Evolutionary conservation across 306 rosid genomes (phyloP).

Genomic region (Citrullus amarus): DNA sequence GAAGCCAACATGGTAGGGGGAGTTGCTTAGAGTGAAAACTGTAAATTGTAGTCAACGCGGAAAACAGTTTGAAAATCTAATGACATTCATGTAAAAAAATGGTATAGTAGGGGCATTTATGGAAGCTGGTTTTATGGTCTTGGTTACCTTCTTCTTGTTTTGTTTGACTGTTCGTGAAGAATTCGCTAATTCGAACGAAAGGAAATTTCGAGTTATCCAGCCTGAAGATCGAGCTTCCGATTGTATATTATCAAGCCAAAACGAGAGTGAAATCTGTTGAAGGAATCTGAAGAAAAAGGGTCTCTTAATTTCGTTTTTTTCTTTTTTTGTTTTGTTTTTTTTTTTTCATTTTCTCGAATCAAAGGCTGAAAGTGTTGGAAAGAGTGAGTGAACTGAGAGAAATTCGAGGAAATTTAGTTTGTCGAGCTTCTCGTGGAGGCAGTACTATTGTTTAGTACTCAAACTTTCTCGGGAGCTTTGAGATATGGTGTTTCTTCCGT

Average conservation of each 20-base stretch:
- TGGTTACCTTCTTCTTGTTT: slow-evolving; percentile 3
- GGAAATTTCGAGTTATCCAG: neutral
- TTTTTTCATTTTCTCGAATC: neutral
- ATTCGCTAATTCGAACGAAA: neutral
- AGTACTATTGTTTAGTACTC: neutral
- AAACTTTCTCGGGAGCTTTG: slow-evolving; percentile 9
- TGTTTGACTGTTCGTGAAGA: slow-evolving; percentile 4
- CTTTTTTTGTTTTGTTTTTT: neutral
- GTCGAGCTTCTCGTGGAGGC: slow-evolving; percentile 1
- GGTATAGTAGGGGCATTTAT: neutral
- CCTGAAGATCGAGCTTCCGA: neutral
- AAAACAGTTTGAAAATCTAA: neutral
- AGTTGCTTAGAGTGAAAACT: neutral
- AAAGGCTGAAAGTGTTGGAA: neutral
- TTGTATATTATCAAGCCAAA: neutral
- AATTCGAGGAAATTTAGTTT: neutral
- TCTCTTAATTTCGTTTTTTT: neutral
- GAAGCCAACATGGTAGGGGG: neutral
- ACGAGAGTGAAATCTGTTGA: neutral
- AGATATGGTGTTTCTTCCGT: neutral
- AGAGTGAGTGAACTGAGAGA: neutral
- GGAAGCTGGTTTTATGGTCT: neutral
- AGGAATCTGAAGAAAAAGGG: neutral
- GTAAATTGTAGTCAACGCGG: neutral
- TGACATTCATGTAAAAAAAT: neutral